These are phyloP conservation scores for Pythium coloratum DNA, from an alignment of 352 stramenopile genomes.

Conservation along the genomic window DNA sequence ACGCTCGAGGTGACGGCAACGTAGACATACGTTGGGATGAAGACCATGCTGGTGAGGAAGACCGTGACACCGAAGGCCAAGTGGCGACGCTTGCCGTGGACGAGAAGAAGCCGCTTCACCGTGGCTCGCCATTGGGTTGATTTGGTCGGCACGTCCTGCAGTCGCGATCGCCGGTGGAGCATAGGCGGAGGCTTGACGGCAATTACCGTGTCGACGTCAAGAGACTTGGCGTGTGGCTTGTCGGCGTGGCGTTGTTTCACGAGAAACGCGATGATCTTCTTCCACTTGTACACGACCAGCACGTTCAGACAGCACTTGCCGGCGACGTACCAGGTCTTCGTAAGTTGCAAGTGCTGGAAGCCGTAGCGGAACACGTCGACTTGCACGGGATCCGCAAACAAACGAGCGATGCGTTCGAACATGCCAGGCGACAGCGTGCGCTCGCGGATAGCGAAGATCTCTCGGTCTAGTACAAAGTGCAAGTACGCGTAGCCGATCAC, in stretches of 20 bases:
- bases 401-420: constrained; percentile 24
- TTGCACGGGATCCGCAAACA: constrained; percentile 33
- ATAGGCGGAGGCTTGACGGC: too few relatives aligned
- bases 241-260: neutral
- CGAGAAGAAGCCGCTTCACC: neutral
- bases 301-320: constrained; percentile 26
- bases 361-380: constrained; percentile 24
- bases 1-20: constrained; percentile 8
- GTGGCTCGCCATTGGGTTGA: neutral
- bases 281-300: constrained; percentile 29
- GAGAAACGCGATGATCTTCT: constrained; percentile 24
- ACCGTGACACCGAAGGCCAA: constrained; percentile 15
- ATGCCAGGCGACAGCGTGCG: constrained; percentile 16
- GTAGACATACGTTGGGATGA: constrained; percentile 13
- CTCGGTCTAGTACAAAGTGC: constrained; percentile 30
- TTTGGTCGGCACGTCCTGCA: too few relatives aligned
- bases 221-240: too few relatives aligned
- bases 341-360: constrained; percentile 25
- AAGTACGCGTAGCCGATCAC: constrained; percentile 29
- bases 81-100: constrained; percentile 17
- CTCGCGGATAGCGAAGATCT: constrained; percentile 14
- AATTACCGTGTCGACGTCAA: too few relatives aligned
- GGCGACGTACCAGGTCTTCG: constrained; percentile 13
- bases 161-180: too few relatives aligned
- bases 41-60: constrained; percentile 16